Evolutionary conservation across 2,329 filamentous ascomycete genomes (phyloP).

Genomic region (Alternaria sp.): DNA sequence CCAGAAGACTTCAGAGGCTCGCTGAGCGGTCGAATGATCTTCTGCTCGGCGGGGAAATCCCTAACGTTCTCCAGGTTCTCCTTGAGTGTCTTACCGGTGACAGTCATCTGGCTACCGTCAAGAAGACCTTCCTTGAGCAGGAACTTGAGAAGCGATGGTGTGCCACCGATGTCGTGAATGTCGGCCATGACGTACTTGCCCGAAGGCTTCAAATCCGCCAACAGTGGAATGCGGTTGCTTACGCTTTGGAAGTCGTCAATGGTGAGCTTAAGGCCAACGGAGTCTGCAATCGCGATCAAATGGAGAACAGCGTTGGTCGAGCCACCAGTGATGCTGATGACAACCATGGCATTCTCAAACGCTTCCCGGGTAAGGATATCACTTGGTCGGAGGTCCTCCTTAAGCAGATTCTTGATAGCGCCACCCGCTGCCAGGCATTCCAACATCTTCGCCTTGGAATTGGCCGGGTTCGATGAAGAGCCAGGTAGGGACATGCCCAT

Average conservation of each 20-base stretch:
- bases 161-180: conserved; percentile 63
- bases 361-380: conserved; percentile 61
- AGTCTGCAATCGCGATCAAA: conserved; percentile 61
- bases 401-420: conserved; percentile 61
- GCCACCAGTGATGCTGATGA: conserved; percentile 61
- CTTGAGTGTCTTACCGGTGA: conserved; percentile 60
- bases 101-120: conserved; percentile 59
- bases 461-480: conserved; percentile 61
- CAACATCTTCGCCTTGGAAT: conserved; percentile 60
- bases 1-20: conserved; percentile 76
- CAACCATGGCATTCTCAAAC: conserved; percentile 62
- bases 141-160: conserved; percentile 60
- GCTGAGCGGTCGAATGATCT: conserved; percentile 72
- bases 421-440: conserved; percentile 61
- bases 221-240: conserved; percentile 60
- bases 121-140: conserved; percentile 60
- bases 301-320: conserved; percentile 62
- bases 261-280: conserved; percentile 60
- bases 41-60: conserved; percentile 72
- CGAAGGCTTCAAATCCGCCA: conserved; percentile 62
- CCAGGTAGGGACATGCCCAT: conserved; percentile 62
- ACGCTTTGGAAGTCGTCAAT: conserved; percentile 63
- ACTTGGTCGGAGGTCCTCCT: conserved; percentile 60
- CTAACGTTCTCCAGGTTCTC: conserved; percentile 63
- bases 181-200: conserved; percentile 68